These are phyloP conservation scores for Cordyceps tenuipes DNA, from an alignment of 2,329 filamentous ascomycete species.

Conservation along the genomic window DNA sequence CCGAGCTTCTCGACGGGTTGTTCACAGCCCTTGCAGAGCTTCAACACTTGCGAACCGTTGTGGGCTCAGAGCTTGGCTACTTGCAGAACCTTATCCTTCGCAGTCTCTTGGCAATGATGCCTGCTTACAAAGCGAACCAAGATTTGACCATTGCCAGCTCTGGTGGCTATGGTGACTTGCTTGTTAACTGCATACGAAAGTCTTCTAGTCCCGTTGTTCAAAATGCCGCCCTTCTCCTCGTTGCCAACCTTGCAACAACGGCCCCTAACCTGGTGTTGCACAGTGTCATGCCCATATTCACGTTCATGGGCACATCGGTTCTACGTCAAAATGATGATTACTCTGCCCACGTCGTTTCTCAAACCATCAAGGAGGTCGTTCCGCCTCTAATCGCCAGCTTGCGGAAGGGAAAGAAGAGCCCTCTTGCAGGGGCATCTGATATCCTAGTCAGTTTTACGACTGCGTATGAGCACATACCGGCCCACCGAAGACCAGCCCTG, in stretches of 20 bases:
- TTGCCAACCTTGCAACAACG: conserved; percentile 77
- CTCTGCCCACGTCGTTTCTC: conserved; percentile 90
- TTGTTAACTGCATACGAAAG: conserved; percentile 90
- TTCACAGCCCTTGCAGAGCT: conserved; percentile 83
- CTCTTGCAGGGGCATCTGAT: conserved; percentile 76
- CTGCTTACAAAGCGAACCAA: conserved; percentile 57
- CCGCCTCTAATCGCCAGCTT: conserved; percentile 84
- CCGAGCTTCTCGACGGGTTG: conserved; percentile 66
- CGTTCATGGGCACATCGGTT: conserved; percentile 90
- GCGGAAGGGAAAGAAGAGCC: conserved; percentile 67
- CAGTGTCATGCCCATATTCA: conserved; percentile 98
- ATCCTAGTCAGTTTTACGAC: conserved; percentile 93
- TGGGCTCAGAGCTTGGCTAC: conserved; percentile 83
- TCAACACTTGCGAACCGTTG: conserved; percentile 71
- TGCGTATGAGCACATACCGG: conserved; percentile 91
- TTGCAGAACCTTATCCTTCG: conserved; percentile 77
- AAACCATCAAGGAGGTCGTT: conserved; percentile 89
- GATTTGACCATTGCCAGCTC: conserved; percentile 64
- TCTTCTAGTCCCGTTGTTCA: conserved; percentile 90
- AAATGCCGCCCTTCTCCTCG: conserved; percentile 79
- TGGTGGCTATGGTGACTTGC: conserved; percentile 75
- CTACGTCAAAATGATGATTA: conserved; percentile 93
- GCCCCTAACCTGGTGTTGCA: conserved; percentile 88
- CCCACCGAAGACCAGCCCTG: conserved; percentile 71
- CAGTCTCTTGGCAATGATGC: conserved; percentile 76